These are phyloP conservation scores for Phytopythium oedochilum DNA, from an alignment of 352 stramenopile species.

Conservation along the genomic window DNA sequence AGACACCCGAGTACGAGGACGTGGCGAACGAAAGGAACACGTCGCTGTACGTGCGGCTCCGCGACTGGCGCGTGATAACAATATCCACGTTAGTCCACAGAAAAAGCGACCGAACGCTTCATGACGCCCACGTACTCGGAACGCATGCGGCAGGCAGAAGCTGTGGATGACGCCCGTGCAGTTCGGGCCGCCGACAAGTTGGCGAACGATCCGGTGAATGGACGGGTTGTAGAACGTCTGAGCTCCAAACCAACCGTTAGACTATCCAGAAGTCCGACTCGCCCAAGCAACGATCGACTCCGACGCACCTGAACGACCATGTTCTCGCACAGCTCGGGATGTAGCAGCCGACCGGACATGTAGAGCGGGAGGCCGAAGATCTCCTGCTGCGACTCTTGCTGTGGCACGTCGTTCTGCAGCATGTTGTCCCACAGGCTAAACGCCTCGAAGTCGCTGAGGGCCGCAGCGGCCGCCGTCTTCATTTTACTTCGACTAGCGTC, in stretches of 20 bases:
- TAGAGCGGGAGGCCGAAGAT: constrained; percentile 81
- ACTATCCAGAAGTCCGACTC: background rate
- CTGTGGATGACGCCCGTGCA: constrained; percentile 75
- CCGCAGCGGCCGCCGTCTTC: constrained; percentile 1
- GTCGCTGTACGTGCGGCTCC: constrained; percentile 39
- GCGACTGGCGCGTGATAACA: background rate
- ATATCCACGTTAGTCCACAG: too few relatives aligned
- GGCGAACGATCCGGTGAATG: constrained; percentile 82
- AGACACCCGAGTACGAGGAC: constrained; percentile 63
- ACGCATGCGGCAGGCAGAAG: constrained; percentile 35
- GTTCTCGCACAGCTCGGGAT: constrained; percentile 83
- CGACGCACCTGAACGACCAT: constrained; percentile 67
- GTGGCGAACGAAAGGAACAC: constrained; percentile 57
- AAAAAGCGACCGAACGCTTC: too few relatives aligned
- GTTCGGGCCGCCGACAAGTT: constrained; percentile 68
- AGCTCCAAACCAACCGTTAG: too few relatives aligned
- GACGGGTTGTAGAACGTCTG: constrained; percentile 83
- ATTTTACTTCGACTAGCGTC: background rate
- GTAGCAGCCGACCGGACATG: constrained; percentile 79
- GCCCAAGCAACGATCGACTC: background rate
- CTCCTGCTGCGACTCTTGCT: constrained; percentile 64
- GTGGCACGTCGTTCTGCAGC: constrained; percentile 44
- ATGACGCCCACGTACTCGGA: constrained; percentile 33
- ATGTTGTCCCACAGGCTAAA: constrained; percentile 71
- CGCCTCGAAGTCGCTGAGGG: constrained; percentile 16